Percentiles rank a stretch among this genome's conserved stretches.
Evolutionary conservation across 2,329 filamentous ascomycete genomes (phyloP).

Genomic region (Fusarium sp.): DNA sequence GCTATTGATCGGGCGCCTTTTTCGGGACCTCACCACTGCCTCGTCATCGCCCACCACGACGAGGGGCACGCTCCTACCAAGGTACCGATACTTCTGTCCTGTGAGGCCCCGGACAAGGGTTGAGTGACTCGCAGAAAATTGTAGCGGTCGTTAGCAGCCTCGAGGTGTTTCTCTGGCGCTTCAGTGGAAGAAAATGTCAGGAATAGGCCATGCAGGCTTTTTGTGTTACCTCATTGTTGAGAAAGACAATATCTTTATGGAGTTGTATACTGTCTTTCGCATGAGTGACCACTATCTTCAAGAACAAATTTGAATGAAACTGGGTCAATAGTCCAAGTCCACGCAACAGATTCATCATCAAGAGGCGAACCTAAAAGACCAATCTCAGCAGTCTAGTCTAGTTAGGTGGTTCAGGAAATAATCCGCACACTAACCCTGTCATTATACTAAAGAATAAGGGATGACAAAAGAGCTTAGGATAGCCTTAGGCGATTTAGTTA

Average conservation of each 20-base stretch:
- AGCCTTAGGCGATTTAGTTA: no score
- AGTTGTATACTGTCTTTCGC: no score
- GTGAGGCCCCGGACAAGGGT: conserved; percentile 12
- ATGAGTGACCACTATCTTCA: neutral
- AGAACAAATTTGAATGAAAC: conserved; percentile 10
- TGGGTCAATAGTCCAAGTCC: conserved; percentile 28
- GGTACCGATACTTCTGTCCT: conserved; percentile 48
- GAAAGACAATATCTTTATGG: neutral
- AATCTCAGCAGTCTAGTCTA: conserved; percentile 21
- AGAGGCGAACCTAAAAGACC: conserved; percentile 36
- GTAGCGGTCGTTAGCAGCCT: conserved; percentile 23
- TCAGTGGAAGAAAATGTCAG: neutral
- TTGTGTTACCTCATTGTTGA: neutral
- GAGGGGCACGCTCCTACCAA: conserved; percentile 43
- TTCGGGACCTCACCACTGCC: conserved; percentile 50
- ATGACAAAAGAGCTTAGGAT: no score
- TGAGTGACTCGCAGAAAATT: conserved; percentile 44
- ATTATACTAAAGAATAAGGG: no score
- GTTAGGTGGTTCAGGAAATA: no score
- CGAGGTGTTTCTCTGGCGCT: conserved; percentile 16
- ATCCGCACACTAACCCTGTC: no score
- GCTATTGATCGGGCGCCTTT: conserved; percentile 16
- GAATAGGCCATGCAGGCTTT: neutral
- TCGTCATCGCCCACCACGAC: conserved; percentile 55
- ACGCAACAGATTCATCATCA: conserved; percentile 44